phyloP scores from a whole-genome alignment of 108 stramenopile genomes.

The Cafeteria roenbergensis region DNA sequence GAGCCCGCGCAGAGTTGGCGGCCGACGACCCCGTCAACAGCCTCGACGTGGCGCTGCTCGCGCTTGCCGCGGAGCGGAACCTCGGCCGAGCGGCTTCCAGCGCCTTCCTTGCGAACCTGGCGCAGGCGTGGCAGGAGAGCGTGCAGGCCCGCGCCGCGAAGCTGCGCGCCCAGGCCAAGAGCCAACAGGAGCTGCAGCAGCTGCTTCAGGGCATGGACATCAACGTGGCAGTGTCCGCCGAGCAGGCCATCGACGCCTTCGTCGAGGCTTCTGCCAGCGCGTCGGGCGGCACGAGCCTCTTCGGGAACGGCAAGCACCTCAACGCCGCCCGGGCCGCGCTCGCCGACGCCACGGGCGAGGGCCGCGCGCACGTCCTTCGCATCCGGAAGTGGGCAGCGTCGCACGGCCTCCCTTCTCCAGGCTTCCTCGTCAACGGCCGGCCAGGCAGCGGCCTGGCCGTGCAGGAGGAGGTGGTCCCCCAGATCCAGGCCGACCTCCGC shows the following conservation, averaged over 20 bases:
- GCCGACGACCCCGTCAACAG: not conserved
- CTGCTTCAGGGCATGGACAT: not conserved
- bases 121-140: not conserved
- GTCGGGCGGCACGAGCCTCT: too few species aligned
- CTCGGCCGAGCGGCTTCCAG: too few species aligned
- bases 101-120: not conserved
- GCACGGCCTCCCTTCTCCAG: not conserved
- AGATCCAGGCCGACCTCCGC: not conserved
- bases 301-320: too few species aligned
- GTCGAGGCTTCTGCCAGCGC: too few species aligned
- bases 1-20: not conserved
- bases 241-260: too few species aligned
- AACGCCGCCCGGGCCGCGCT: not conserved
- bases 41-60: not conserved
- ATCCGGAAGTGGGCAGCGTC: not conserved
- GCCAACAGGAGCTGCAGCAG: too few species aligned
- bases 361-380: not conserved
- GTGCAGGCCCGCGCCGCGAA: not conserved
- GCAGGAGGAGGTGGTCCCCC: not conserved
- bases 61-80: not conserved
- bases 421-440: constrained; percentile 2
- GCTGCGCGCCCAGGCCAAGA: too few species aligned
- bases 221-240: not conserved
- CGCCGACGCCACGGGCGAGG: not conserved
- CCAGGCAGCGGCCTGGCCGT: not conserved